Conservation (phyloP, 768 basidiomycete species). For the Dioszegia hungarica region DNA sequence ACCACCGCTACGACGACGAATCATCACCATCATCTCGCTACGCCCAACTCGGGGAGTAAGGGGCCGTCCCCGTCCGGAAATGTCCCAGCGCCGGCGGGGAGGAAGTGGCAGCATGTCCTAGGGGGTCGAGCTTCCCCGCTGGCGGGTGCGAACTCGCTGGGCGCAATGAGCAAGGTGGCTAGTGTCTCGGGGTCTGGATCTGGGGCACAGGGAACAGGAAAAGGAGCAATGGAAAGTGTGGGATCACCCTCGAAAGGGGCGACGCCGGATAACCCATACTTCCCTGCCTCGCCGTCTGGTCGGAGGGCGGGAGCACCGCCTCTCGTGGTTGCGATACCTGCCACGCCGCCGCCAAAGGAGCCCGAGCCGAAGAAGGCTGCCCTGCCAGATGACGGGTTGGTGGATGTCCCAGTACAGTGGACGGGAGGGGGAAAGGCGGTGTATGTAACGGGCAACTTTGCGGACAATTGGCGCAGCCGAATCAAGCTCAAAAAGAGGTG, state of each 20-base stretch:
- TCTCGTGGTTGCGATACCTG: too few species aligned
- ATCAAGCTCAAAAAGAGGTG: conserved; percentile 48
- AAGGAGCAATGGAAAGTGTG: too few species aligned
- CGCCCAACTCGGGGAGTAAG: not conserved
- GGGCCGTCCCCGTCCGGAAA: too few species aligned
- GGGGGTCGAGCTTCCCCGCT: conserved; percentile 30
- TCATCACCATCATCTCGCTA: conserved; percentile 17
- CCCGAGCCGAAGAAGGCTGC: conserved; percentile 3
- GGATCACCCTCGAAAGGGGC: not conserved
- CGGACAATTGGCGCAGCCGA: conserved; percentile 48
- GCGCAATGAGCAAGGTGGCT: conserved; percentile 32
- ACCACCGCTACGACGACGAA: conserved; percentile 30
- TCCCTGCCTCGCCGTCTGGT: conserved; percentile 27
- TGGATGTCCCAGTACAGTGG: conserved; percentile 49
- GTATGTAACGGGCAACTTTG: conserved; percentile 50
- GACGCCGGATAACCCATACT: conserved; percentile 33
- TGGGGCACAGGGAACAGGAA: too few species aligned
- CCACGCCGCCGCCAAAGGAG: conserved; percentile 17
- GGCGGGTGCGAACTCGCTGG: conserved; percentile 16
- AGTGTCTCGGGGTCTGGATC: too few species aligned
- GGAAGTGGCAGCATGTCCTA: conserved; percentile 33
- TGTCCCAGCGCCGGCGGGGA: not conserved
- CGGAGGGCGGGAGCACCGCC: too few species aligned
- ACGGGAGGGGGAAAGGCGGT: conserved; percentile 49
- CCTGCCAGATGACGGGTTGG: conserved; percentile 25